phyloP scores from a whole-genome alignment of 257 asterid genomes.

The Coffea canephora region DNA sequence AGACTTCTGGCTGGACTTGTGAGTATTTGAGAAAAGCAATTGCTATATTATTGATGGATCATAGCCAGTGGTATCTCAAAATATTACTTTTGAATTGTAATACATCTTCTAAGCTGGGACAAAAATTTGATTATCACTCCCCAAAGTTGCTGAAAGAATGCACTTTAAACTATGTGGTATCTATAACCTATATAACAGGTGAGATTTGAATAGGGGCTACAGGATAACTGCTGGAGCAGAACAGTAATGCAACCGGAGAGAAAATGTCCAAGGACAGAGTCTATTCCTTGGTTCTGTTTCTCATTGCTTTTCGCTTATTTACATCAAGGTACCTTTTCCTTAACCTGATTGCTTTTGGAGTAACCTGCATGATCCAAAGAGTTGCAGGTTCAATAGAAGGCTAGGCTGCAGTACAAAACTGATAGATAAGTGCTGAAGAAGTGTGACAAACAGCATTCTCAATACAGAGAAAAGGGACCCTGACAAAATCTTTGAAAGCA shows the following conservation, averaged over 20 bases:
- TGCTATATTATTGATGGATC: too few relatives aligned
- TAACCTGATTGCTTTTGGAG: constrained; percentile 83
- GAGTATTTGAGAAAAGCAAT: too few relatives aligned
- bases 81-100: background rate
- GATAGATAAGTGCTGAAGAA: background rate
- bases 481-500: background rate
- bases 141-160: background rate
- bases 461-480: too few relatives aligned
- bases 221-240: background rate
- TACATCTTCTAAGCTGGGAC: background rate
- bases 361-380: constrained; percentile 59
- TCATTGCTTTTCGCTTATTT: constrained; percentile 78
- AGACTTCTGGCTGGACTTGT: too few relatives aligned
- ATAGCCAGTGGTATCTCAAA: too few relatives aligned
- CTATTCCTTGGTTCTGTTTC: constrained; percentile 73
- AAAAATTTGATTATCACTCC: background rate
- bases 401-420: background rate
- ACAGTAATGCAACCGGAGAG: background rate
- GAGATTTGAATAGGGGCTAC: background rate
- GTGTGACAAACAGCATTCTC: too few relatives aligned
- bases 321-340: constrained; percentile 89
- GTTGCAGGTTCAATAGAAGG: background rate
- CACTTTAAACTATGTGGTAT: background rate
- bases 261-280: background rate
- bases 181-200: background rate